These are phyloP conservation scores for Clarireedia monteithiana DNA, from an alignment of 2,329 filamentous ascomycete genomes.

Conservation along the genomic window DNA sequence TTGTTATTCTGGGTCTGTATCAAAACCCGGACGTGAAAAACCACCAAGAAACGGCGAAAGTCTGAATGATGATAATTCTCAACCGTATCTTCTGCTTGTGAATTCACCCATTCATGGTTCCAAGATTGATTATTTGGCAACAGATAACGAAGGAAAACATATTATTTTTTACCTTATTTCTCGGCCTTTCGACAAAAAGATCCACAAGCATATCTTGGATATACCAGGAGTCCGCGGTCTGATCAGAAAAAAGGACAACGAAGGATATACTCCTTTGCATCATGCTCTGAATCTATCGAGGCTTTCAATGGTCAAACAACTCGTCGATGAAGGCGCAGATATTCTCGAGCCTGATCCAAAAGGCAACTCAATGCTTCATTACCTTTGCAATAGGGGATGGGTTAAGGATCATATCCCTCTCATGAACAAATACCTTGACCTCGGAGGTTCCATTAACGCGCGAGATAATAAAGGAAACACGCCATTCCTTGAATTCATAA, in stretches of 20 bases:
- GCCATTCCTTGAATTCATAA: background rate
- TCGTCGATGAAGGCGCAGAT: constrained; percentile 9
- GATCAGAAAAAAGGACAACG: constrained; percentile 10
- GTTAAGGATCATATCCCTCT: background rate
- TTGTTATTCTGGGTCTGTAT: background rate
- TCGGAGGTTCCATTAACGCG: constrained; percentile 5
- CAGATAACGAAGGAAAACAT: background rate
- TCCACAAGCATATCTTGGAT: background rate
- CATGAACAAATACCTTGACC: background rate
- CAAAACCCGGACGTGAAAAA: background rate
- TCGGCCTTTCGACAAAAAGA: background rate
- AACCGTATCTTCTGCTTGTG: background rate
- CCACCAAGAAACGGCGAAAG: background rate
- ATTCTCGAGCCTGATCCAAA: constrained; percentile 9
- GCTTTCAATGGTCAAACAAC: background rate
- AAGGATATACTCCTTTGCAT: constrained; percentile 10
- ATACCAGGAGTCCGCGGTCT: background rate
- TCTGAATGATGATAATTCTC: background rate
- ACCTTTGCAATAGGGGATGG: background rate
- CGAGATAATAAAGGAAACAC: constrained; percentile 5
- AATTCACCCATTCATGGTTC: background rate
- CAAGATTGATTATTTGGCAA: background rate
- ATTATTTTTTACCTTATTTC: background rate
- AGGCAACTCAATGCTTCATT: constrained; percentile 12
- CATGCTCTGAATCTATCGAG: background rate